Evolutionary conservation across 2,329 filamentous ascomycete genomes (phyloP), one percentile per base, ranked within the genome.

Genomic region (Aspergillus transmontanensis): DNA sequence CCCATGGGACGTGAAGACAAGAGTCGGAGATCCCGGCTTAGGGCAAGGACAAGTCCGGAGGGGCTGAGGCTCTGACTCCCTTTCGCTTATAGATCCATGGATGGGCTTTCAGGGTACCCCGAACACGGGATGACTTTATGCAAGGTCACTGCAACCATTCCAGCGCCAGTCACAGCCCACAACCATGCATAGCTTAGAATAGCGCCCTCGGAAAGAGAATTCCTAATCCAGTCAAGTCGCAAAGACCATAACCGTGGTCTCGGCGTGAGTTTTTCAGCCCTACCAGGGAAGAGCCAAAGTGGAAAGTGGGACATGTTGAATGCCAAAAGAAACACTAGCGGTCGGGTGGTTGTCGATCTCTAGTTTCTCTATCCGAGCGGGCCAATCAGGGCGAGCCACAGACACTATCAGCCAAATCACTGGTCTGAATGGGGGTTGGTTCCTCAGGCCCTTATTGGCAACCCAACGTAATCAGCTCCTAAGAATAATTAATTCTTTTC

Each of bases 221-320:
- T 43, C 16, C n/a, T 46, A 46, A 23, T 46, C 43, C 43, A 21
- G 43, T 46, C 43, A 23, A 46, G 43, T 21, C n/a, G 4, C 43
- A 11, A 23, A 23, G 43, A 14, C 12, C 12, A 16, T 48, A 41
- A 41, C 45, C 45, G 23, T 48, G 30, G n/a, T 36, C 41, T 43
- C 48, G 60, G 60, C 60, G 41, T 50, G 14, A 21, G 54, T 46
- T 54, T 26, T 16, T 64, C 65, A 67, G 65, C 65, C 65, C 65
- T 67, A 67, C 65, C 61, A 61, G 59, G 62, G 30, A 54, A 58
- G 23, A 12, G 43, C 43, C 43, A 16, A 28, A 26, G 45, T 28
- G 23, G 45, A 16, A 26, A 19, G 12, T 48, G 45, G 39, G 39
- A 41, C 39, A n/a, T 41, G 7, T 41, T 19, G 26, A 28, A 28